Conservation (phyloP, 805 yeast genomes). For the Starmerella davenportii region DNA sequence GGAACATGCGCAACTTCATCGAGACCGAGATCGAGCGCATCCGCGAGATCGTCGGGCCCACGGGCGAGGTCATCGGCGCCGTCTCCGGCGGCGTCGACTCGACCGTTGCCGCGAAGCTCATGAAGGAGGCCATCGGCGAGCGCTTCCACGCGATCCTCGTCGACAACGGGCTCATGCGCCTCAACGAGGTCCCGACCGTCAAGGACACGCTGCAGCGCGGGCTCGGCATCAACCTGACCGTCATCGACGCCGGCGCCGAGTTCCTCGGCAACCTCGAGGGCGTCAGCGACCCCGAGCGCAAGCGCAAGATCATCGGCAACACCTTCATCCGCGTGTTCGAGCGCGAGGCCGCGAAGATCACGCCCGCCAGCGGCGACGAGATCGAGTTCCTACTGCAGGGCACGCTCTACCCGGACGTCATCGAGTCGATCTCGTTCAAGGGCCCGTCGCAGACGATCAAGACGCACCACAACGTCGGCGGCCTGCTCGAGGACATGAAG, state of each 20-base stretch:
- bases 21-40: conserved; percentile 92
- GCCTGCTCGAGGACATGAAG: conserved; percentile 93
- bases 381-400: conserved; percentile 92
- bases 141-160: conserved; percentile 97
- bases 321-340: conserved; percentile 94
- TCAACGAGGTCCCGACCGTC: conserved; percentile 78
- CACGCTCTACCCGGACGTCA: conserved; percentile 94
- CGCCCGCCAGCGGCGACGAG: conserved; percentile 67
- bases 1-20: conserved; percentile 97
- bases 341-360: conserved; percentile 81
- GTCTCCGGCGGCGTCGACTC: conserved; percentile 99
- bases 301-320: conserved; percentile 96
- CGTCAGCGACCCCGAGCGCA: conserved; percentile 95
- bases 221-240: conserved; percentile 84
- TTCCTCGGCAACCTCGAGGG: conserved; percentile 77
- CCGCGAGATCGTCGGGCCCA: conserved; percentile 80
- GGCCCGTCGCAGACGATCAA: conserved; percentile 99
- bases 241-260: conserved; percentile 83
- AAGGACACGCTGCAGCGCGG: conserved; percentile 82
- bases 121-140: conserved; percentile 96
- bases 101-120: conserved; percentile 93
- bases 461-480: conserved; percentile 99
- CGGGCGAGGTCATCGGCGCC: conserved; percentile 98
- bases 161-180: conserved; percentile 94
- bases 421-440: conserved; percentile 95